phyloP scores from a whole-genome alignment of 2,329 filamentous ascomycete species.

The Cordyceps cicadae region DNA sequence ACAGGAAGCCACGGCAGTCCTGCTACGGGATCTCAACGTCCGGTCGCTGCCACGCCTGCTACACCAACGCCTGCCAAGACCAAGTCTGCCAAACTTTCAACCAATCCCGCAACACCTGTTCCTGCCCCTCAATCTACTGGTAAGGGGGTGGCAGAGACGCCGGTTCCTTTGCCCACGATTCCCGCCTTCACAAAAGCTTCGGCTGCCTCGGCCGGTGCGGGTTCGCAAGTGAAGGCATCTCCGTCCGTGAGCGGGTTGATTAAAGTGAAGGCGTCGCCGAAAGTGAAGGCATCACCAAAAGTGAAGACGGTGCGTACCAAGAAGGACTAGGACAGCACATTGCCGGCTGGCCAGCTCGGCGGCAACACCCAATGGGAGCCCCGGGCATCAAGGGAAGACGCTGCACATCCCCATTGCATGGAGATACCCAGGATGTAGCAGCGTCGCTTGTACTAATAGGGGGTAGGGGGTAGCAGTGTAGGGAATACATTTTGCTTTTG shows the following conservation, averaged over 20 bases:
- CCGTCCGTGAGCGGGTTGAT: conserved; percentile 17
- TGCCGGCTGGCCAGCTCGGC: too few relatives aligned
- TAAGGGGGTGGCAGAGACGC: conserved; percentile 18
- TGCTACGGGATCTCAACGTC: conserved; percentile 23
- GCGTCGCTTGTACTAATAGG: too few relatives aligned
- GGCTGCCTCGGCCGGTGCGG: background rate
- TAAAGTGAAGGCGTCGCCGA: too few relatives aligned
- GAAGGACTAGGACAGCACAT: too few relatives aligned
- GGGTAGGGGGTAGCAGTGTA: too few relatives aligned
- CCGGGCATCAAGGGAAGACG: too few relatives aligned
- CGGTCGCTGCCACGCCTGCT: conserved; percentile 5
- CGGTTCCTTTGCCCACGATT: conserved; percentile 27
- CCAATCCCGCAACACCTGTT: background rate
- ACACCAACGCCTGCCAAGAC: conserved; percentile 9
- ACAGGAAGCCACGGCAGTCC: conserved; percentile 25
- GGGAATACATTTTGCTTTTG: too few relatives aligned
- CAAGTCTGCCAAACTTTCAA: background rate
- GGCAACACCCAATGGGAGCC: too few relatives aligned
- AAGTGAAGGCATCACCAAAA: conserved; percentile 17
- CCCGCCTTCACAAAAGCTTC: conserved; percentile 15
- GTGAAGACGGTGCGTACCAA: conserved; percentile 16
- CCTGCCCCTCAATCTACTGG: background rate
- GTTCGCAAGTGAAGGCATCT: too few relatives aligned
- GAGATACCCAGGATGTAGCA: too few relatives aligned
- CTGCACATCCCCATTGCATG: too few relatives aligned